Conservation (phyloP, 495 filamentous ascomycete genomes). For the Hypoxylon rickii region DNA sequence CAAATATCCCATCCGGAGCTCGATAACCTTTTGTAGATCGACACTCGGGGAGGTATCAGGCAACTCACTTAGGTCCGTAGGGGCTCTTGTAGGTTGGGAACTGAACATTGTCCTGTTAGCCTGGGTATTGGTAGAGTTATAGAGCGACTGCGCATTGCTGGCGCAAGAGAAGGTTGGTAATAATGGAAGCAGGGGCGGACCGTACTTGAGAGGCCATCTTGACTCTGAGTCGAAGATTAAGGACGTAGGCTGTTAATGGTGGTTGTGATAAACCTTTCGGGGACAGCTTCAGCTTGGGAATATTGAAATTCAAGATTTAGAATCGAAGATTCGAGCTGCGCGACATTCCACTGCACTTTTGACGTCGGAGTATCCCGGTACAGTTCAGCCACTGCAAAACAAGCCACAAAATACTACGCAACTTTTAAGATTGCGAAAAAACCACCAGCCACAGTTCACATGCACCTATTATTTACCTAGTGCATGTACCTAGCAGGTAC, state of each 20-base stretch:
- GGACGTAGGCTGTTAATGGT: constrained; percentile 21
- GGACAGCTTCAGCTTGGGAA: constrained; percentile 31
- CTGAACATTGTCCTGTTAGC: too few species aligned
- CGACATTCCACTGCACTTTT: constrained; percentile 37
- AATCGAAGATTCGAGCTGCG: constrained; percentile 30
- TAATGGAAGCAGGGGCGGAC: not conserved
- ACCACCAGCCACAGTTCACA: constrained; percentile 9
- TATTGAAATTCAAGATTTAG: too few species aligned
- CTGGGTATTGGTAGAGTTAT: too few species aligned
- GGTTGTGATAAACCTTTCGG: constrained; percentile 20
- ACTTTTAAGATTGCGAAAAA: too few species aligned
- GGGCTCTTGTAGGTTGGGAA: constrained; percentile 52
- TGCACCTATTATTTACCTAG: not conserved
- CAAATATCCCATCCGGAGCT: too few species aligned
- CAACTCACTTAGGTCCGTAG: constrained; percentile 59
- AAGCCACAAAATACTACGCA: not conserved
- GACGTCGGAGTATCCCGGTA: constrained; percentile 31
- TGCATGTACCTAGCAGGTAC: not conserved
- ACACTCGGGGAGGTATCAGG: too few species aligned
- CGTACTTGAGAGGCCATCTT: constrained; percentile 53
- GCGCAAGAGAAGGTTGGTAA: not conserved
- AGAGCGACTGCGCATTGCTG: not conserved
- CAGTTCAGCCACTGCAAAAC: constrained; percentile 19
- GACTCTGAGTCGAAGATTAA: constrained; percentile 14
- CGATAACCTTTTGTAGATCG: too few species aligned